These are phyloP conservation scores for Gymnopilus junonius DNA, from an alignment of 768 basidiomycete genomes.

Conservation along the genomic window DNA sequence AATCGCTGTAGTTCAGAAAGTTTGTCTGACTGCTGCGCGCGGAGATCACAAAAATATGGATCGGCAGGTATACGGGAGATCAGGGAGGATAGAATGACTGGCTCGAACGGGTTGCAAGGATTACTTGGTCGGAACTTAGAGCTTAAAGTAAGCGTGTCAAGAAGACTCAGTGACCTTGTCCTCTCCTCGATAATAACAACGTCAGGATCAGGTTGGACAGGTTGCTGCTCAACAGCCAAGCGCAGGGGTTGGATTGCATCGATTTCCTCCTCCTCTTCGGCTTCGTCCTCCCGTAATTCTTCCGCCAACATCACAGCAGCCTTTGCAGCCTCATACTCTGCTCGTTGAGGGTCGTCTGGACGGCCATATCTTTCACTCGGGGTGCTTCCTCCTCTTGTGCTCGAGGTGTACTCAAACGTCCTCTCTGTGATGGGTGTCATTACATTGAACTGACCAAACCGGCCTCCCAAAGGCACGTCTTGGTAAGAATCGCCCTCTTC, in stretches of 20 bases:
- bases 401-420: conserved; percentile 81
- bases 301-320: conserved; percentile 57
- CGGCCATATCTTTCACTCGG: conserved; percentile 39
- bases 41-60: conserved; percentile 62
- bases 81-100: conserved; percentile 61
- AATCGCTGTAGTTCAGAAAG: conserved; percentile 78
- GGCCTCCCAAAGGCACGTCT: conserved; percentile 67
- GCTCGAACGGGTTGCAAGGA: conserved; percentile 87
- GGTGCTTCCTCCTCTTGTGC: conserved; percentile 53
- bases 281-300: conserved; percentile 45
- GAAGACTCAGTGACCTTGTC: conserved; percentile 66
- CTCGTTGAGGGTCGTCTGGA: conserved; percentile 29
- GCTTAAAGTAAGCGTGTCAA: conserved; percentile 63
- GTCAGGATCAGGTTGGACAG: conserved; percentile 26
- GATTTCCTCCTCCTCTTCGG: conserved; percentile 30
- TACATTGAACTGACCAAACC: conserved; percentile 83
- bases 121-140: conserved; percentile 78
- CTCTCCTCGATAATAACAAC: conserved; percentile 54
- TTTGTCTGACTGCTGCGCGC: conserved; percentile 54
- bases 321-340: conserved; percentile 52
- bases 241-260: conserved; percentile 32
- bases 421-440: conserved; percentile 99
- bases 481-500: conserved; percentile 46
- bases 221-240: conserved; percentile 29
- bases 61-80: conserved; percentile 68